Evolutionary conservation across 2,329 filamentous ascomycete genomes (phyloP).

Genomic region (Pseudonectria foliicola): DNA sequence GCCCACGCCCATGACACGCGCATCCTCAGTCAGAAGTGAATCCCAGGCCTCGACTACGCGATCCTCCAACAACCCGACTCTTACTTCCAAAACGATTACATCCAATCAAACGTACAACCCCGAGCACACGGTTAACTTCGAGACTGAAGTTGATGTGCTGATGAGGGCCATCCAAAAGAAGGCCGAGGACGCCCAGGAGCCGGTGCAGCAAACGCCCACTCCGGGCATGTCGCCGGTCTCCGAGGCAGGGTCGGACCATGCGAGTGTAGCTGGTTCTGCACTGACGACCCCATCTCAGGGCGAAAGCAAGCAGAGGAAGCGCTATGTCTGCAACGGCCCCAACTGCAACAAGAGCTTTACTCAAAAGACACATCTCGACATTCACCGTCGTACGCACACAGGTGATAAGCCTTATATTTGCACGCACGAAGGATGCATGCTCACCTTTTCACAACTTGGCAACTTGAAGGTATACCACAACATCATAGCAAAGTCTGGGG

Average conservation of each 20-base stretch:
- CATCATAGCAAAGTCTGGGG: background rate
- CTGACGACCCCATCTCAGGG: slow-evolving; percentile 10
- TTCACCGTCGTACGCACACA: slow-evolving; percentile 81
- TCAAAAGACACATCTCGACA: slow-evolving; percentile 89
- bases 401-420: slow-evolving; percentile 82
- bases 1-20: slow-evolving; percentile 27
- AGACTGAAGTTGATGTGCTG: slow-evolving; percentile 77
- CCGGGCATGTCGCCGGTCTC: slow-evolving; percentile 19
- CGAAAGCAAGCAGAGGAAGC: slow-evolving; percentile 40
- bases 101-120: slow-evolving; percentile 40
- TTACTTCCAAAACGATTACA: slow-evolving; percentile 34
- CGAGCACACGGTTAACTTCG: slow-evolving; percentile 53
- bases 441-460: slow-evolving; percentile 80
- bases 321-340: slow-evolving; percentile 66
- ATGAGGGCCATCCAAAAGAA: slow-evolving; percentile 84
- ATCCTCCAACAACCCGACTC: slow-evolving; percentile 20
- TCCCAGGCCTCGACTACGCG: slow-evolving; percentile 22
- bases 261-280: slow-evolving; percentile 3
- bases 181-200: slow-evolving; percentile 29
- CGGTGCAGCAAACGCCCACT: slow-evolving; percentile 19
- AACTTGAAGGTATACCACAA: slow-evolving; percentile 66
- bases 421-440: slow-evolving; percentile 64
- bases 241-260: slow-evolving; percentile 12
- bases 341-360: slow-evolving; percentile 76
- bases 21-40: slow-evolving; percentile 25